Base-by-base conservation (phyloP, 768 basidiomycete genomes). In the Suillus subalutaceus region DNA sequence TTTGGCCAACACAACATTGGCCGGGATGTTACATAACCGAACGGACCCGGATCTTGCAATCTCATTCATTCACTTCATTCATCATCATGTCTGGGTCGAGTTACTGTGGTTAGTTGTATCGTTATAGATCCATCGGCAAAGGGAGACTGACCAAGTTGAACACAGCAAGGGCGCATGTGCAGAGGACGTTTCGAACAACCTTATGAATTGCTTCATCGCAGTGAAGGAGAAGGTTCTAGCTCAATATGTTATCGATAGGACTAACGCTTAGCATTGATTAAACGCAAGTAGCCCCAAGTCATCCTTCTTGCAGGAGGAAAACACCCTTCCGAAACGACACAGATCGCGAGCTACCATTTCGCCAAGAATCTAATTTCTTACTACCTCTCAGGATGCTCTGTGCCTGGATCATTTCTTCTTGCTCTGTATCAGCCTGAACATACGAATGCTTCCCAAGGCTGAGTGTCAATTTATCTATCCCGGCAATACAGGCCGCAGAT, bases 291-390 rank as follows among this genome's bases (percentile, higher is more conserved):
- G 90, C 86, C 89, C 9, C 93, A 94, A 75, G 80, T 91, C 9
- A 73, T 92, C 18, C 73, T 94, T 4, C 78, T 94, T 2, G 85
- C 87, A 10, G 91, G 91, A n/a, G 85, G 84, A 70, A 80, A 6
- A 87, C 85, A 3, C 80, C 83, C 0, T 93, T 82, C 72, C 81
- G 93, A 67, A 87, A 93, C 73, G 94, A 96, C 74, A 96, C 94
- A 13, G 94, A 96, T 74, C 85, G 93, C 40, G 93, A 94, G 78
- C 78, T 93, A 52, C 74, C 81, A 5, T 93, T 94, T 71, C 83
- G 87, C 64, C 82, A 84, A 72, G 94, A 96, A 77, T 90, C 90
- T 71, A 97, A 97, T 78, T 97, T 97, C 75, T n/a, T 90, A 86
- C 79, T 97, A 94, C 74, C 82, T 97, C 18, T 86, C 92, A 0